Percentiles rank a stretch among this genome's conserved stretches.
phyloP scores from a whole-genome alignment of 2,329 filamentous ascomycete genomes.

The Penicillium italicum region DNA sequence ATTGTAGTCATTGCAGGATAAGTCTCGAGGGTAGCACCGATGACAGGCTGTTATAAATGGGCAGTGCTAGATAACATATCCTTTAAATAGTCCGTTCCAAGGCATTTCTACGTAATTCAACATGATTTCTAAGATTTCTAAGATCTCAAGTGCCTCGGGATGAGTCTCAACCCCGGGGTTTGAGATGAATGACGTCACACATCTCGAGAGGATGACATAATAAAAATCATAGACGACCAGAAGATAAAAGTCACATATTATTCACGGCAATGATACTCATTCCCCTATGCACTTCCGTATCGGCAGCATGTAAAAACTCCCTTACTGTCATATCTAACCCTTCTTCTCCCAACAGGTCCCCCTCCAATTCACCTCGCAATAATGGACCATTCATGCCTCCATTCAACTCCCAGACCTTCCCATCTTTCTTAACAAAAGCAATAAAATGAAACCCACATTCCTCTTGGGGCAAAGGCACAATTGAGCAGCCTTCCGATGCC shows the following conservation, averaged over 20 bases:
- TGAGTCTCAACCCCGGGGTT: background rate
- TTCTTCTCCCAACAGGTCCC: constrained; percentile 18
- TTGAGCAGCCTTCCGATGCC: constrained; percentile 15
- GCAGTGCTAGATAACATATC: background rate
- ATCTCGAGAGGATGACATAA: too few relatives aligned
- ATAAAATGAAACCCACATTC: constrained; percentile 23
- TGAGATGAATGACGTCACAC: background rate
- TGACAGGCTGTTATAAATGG: background rate
- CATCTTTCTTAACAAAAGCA: constrained; percentile 19
- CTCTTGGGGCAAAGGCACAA: constrained; percentile 16
- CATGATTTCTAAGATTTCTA: background rate
- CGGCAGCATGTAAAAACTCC: constrained; percentile 17
- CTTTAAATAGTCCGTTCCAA: background rate
- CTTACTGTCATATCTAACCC: constrained; percentile 17
- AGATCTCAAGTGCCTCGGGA: background rate
- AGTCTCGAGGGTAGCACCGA: background rate
- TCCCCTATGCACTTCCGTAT: constrained; percentile 9
- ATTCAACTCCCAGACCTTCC: constrained; percentile 23
- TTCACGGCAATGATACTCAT: constrained; percentile 23
- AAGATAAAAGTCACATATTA: background rate
- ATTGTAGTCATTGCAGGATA: constrained; percentile 16
- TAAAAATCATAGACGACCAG: background rate
- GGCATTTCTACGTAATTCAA: background rate
- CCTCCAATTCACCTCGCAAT: constrained; percentile 38
- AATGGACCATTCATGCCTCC: constrained; percentile 21